Evolutionary conservation across 2,329 filamentous ascomycete genomes (phyloP).

Genomic region (Paecilomyces variotii): DNA sequence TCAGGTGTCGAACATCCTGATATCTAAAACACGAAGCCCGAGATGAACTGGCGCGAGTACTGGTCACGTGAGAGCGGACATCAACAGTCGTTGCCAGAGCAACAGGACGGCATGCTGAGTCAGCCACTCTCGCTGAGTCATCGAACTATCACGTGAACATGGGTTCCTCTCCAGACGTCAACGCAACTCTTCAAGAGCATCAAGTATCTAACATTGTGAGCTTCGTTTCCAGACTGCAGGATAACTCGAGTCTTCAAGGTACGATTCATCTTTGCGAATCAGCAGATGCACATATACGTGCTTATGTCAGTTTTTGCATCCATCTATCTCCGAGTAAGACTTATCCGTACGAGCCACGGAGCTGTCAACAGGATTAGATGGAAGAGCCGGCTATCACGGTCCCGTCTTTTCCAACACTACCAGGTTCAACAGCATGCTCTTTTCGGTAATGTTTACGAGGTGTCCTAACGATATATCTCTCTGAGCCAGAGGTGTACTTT

Average conservation of each 20-base stretch:
- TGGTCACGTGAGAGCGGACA: conserved; percentile 5
- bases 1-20: not conserved
- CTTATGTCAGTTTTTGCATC: not conserved
- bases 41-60: not conserved
- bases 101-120: conserved; percentile 2
- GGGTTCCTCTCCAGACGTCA: not conserved
- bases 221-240: not conserved
- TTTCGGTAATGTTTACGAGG: no score
- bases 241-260: not conserved
- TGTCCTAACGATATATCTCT: no score
- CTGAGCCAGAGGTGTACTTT: no score
- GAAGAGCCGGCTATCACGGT: no score
- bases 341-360: no score
- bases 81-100: conserved; percentile 10
- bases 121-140: not conserved
- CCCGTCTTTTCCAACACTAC: no score
- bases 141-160: not conserved
- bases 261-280: not conserved
- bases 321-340: not conserved
- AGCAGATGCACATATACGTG: not conserved
- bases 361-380: no score
- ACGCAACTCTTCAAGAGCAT: not conserved
- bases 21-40: not conserved
- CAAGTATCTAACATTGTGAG: not conserved
- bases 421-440: no score